Conservation (phyloP, 2,329 filamentous ascomycete genomes). For the Fonsecaea erecta region DNA sequence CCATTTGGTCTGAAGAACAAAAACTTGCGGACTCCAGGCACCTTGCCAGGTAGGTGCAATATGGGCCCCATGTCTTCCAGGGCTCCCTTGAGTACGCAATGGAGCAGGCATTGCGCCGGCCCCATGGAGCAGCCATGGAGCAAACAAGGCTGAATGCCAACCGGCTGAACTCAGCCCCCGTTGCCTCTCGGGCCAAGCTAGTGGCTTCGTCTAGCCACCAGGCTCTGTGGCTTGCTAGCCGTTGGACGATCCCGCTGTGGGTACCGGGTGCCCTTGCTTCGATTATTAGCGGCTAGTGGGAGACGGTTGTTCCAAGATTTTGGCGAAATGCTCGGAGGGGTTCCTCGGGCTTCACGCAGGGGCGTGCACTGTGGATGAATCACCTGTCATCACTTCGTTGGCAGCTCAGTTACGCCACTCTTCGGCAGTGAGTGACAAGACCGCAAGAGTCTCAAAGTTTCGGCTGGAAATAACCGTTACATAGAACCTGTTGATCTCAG, state of each 20-base stretch:
- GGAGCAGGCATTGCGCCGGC: neutral
- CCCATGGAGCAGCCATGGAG: neutral
- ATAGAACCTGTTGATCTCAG: neutral
- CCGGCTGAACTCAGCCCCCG: neutral
- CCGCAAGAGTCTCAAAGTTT: neutral
- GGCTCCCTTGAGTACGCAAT: neutral
- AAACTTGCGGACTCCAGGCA: neutral
- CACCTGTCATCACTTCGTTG: neutral
- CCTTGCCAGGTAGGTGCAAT: neutral
- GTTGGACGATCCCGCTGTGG: constrained; percentile 8
- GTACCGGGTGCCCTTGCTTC: neutral
- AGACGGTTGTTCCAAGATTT: neutral
- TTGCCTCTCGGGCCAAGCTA: no score
- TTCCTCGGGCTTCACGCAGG: neutral
- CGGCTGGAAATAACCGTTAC: neutral
- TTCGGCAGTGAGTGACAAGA: neutral
- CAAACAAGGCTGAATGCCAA: neutral
- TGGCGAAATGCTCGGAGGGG: neutral
- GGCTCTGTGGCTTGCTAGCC: neutral
- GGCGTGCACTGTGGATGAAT: neutral
- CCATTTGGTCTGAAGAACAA: neutral
- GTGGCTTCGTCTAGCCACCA: no score
- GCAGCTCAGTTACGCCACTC: neutral
- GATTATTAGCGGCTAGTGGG: neutral
- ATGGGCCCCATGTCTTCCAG: neutral